Conservation (phyloP, 2,329 filamentous ascomycete genomes). For the Epichloe coenophiala region DNA sequence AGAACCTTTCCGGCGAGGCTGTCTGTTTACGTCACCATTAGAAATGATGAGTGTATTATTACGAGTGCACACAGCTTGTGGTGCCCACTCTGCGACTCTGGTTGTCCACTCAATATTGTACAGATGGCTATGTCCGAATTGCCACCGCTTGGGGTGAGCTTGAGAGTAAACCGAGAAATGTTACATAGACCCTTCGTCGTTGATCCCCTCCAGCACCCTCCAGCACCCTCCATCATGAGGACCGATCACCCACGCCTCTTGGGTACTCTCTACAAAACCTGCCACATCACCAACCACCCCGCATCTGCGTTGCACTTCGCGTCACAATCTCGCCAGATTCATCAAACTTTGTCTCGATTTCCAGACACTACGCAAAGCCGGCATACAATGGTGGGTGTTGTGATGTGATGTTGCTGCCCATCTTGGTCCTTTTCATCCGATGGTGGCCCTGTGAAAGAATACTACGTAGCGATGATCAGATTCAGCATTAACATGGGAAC, state of each 20-base stretch:
- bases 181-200: no score
- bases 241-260: no score
- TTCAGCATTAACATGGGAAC: not conserved
- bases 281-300: not conserved
- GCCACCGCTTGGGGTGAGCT: no score
- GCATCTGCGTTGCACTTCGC: not conserved
- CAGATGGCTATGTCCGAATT: no score
- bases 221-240: no score
- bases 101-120: no score
- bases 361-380: not conserved
- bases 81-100: not conserved
- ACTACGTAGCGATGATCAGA: no score
- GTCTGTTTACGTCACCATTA: slow-evolving; percentile 22
- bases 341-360: not conserved
- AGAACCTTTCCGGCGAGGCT: not conserved
- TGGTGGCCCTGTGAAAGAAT: not conserved
- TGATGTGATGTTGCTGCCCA: not conserved
- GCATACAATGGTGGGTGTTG: not conserved
- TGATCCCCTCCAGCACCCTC: no score
- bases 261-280: no score
- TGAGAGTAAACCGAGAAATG: no score
- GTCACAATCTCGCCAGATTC: not conserved
- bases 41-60: slow-evolving; percentile 9
- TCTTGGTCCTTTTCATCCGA: not conserved
- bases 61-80: not conserved